phyloP scores from a whole-genome alignment of 2,329 filamentous ascomycete species.

The Myriosclerotinia scirpicola region DNA sequence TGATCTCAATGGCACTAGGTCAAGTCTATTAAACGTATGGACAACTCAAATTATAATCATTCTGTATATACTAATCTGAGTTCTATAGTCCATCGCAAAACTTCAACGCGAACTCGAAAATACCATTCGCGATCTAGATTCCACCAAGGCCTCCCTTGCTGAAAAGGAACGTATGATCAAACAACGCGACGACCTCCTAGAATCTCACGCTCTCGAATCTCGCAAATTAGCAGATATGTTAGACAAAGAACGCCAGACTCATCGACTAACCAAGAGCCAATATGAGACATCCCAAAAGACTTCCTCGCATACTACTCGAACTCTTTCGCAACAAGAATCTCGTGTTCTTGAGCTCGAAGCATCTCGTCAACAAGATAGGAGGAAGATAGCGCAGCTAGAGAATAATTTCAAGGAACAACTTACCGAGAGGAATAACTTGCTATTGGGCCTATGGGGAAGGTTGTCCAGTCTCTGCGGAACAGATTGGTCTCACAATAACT shows the following conservation, averaged over 20 bases:
- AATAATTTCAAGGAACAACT: slow-evolving; percentile 82
- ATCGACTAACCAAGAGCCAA: slow-evolving; percentile 81
- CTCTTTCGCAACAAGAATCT: slow-evolving; percentile 79
- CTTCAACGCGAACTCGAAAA: slow-evolving; percentile 85
- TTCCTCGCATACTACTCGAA: slow-evolving; percentile 82
- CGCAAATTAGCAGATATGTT: slow-evolving; percentile 82
- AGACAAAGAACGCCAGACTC: slow-evolving; percentile 83
- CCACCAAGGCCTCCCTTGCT: slow-evolving; percentile 71
- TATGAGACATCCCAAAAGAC: slow-evolving; percentile 88
- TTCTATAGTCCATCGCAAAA: slow-evolving; percentile 71
- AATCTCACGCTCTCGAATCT: slow-evolving; percentile 83
- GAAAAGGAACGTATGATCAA: slow-evolving; percentile 91
- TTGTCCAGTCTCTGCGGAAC: slow-evolving; percentile 82
- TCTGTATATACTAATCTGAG: slow-evolving; percentile 28
- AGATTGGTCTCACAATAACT: slow-evolving; percentile 90
- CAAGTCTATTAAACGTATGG: slow-evolving; percentile 75
- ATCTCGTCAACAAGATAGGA: slow-evolving; percentile 73
- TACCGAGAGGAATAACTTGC: slow-evolving; percentile 81
- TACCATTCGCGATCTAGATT: slow-evolving; percentile 78
- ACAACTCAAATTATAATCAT: not conserved
- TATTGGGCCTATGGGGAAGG: slow-evolving; percentile 87
- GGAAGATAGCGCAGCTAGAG: slow-evolving; percentile 71
- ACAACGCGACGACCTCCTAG: slow-evolving; percentile 82
- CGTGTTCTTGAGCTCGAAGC: slow-evolving; percentile 84
- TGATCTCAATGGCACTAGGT: slow-evolving; percentile 81